Percentiles rank a stretch among this genome's conserved stretches.
Evolutionary conservation across 148 eudicot species (phyloP).

Genomic region (Rhododendron ferrugineum): DNA sequence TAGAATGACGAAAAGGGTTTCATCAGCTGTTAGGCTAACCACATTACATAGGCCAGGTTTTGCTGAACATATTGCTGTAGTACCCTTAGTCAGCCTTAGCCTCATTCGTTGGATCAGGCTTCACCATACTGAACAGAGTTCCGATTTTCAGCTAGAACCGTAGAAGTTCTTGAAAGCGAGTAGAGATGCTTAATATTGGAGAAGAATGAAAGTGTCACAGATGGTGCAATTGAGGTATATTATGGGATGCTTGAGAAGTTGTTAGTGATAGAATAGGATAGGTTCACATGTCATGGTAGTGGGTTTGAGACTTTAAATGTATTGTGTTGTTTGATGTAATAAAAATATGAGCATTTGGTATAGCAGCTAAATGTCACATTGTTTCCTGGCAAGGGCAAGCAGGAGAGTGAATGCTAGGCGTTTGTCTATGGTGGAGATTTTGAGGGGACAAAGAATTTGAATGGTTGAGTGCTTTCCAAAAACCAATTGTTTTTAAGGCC

Average conservation of each 20-base stretch:
- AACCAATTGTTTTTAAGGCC: neutral
- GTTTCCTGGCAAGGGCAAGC: neutral
- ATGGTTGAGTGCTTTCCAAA: neutral
- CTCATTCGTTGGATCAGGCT: neutral
- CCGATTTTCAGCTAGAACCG: neutral
- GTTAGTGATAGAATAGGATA: neutral
- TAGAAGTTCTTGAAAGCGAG: neutral
- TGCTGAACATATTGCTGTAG: neutral
- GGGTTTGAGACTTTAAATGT: neutral
- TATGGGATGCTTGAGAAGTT: neutral
- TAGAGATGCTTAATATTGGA: neutral
- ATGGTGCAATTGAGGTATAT: neutral
- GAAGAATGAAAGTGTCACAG: neutral
- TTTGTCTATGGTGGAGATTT: neutral
- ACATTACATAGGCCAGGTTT: neutral
- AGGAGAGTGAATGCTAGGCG: neutral
- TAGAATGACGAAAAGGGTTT: neutral
- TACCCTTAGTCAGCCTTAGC: neutral
- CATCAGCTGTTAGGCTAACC: neutral
- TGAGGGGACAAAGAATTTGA: neutral
- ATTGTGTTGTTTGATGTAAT: slow-evolving; percentile 8
- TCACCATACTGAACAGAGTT: neutral
- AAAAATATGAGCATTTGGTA: neutral
- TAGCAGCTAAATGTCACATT: neutral
- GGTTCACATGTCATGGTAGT: neutral